Percentiles rank a stretch among this genome's conserved stretches.
These are phyloP conservation scores for Tolypocladium ophioglossoides DNA, from an alignment of 2,329 filamentous ascomycete genomes.

Conservation along the genomic window DNA sequence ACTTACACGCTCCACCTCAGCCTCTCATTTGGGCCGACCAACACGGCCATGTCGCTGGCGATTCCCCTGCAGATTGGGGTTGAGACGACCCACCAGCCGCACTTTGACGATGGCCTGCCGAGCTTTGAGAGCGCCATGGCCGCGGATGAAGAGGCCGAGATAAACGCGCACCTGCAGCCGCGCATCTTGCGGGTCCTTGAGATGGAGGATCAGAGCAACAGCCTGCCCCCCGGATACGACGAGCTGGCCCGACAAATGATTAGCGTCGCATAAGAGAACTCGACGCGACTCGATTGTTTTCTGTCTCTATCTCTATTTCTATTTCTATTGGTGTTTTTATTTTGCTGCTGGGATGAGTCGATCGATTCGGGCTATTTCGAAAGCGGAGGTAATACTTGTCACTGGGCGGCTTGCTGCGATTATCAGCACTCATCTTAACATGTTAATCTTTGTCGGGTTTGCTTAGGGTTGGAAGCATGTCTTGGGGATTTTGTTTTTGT, in stretches of 20 bases:
- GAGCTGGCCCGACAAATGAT: slow-evolving; percentile 18
- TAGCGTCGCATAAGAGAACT: slow-evolving; percentile 10
- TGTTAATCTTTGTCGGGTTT: background rate
- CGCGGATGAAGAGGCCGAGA: slow-evolving; percentile 29
- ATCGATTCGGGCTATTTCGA: background rate
- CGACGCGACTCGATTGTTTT: background rate
- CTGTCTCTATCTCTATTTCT: no score
- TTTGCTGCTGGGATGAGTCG: background rate
- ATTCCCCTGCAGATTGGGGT: slow-evolving; percentile 43
- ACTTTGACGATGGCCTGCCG: slow-evolving; percentile 26
- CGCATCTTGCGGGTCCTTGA: slow-evolving; percentile 26
- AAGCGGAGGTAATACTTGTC: background rate
- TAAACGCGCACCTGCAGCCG: slow-evolving; percentile 31
- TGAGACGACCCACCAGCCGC: slow-evolving; percentile 21
- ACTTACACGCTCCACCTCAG: slow-evolving; percentile 42
- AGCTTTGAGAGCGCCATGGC: slow-evolving; percentile 39
- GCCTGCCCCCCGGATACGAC: slow-evolving; percentile 29
- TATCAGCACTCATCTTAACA: background rate
- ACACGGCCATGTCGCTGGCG: slow-evolving; percentile 30
- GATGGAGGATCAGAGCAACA: slow-evolving; percentile 17
- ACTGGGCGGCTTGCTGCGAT: background rate
- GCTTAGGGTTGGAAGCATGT: background rate
- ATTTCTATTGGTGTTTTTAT: background rate
- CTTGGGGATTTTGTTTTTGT: background rate
- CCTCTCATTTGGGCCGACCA: slow-evolving; percentile 30